Percentiles rank a stretch among this genome's conserved stretches.
phyloP scores from a whole-genome alignment of 192 early-diverging fungal genomes.

The Piromyces finnis region DNA sequence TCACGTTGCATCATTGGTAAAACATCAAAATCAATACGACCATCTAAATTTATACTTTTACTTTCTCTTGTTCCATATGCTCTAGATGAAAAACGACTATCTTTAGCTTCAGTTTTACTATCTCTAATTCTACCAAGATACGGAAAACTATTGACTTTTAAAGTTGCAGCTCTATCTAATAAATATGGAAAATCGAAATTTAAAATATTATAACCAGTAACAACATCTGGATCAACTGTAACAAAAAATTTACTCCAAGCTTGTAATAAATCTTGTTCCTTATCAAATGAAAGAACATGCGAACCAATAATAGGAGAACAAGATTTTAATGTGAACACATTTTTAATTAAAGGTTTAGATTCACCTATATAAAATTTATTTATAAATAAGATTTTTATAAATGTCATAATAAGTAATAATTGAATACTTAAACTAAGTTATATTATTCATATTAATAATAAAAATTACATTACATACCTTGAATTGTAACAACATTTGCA shows the following conservation, averaged over 20 bases:
- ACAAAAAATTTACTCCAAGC: slow-evolving; percentile 75
- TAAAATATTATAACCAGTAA: slow-evolving; percentile 91
- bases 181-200: slow-evolving; percentile 97
- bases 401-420: too few relatives aligned
- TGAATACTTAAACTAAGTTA: too few relatives aligned
- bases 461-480: slow-evolving; percentile 45
- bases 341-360: slow-evolving; percentile 73
- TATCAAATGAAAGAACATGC: slow-evolving; percentile 60
- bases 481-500: slow-evolving; percentile 79
- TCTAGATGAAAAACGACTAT: slow-evolving; percentile 76
- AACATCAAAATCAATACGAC: slow-evolving; percentile 83
- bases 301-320: slow-evolving; percentile 87
- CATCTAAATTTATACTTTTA: slow-evolving; percentile 75
- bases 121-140: slow-evolving; percentile 60
- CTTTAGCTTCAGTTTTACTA: slow-evolving; percentile 48
- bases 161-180: slow-evolving; percentile 65
- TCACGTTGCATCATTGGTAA: slow-evolving; percentile 88
- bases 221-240: slow-evolving; percentile 76
- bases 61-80: slow-evolving; percentile 84
- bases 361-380: slow-evolving; percentile 48
- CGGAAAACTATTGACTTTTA: slow-evolving; percentile 59
- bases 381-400: too few relatives aligned
- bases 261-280: slow-evolving; percentile 58
- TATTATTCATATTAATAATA: too few relatives aligned
- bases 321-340: slow-evolving; percentile 79